These are phyloP conservation scores for Nematodospora valgi DNA, from an alignment of 805 yeast species.

Conservation along the genomic window DNA sequence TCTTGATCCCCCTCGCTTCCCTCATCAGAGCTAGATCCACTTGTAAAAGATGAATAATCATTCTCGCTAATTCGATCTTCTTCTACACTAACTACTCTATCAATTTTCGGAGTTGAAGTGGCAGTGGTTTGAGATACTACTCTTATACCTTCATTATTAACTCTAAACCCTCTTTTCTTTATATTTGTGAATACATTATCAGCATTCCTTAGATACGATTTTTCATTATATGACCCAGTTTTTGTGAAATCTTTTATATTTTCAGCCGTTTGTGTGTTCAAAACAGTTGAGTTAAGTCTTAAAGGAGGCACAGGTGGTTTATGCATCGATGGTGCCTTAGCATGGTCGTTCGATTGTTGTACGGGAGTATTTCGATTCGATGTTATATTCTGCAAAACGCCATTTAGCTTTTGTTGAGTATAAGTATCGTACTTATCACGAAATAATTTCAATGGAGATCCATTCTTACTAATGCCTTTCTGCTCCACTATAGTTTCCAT, in stretches of 20 bases:
- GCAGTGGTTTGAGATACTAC: slow-evolving; percentile 22
- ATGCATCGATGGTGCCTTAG: too few species aligned
- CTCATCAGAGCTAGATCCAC: slow-evolving; percentile 22
- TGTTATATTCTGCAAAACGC: slow-evolving; percentile 20
- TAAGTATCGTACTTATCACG: slow-evolving; percentile 38
- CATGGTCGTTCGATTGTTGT: not conserved
- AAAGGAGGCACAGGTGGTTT: not conserved
- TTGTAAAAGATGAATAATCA: slow-evolving; percentile 32
- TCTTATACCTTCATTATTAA: slow-evolving; percentile 5
- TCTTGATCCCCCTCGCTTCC: not conserved
- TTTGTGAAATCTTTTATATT: slow-evolving; percentile 27
- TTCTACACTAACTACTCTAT: slow-evolving; percentile 13
- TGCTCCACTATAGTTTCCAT: slow-evolving; percentile 22
- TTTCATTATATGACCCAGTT: slow-evolving; percentile 31
- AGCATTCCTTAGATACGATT: slow-evolving; percentile 36
- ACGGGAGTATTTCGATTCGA: slow-evolving; percentile 12
- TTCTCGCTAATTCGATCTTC: slow-evolving; percentile 10
- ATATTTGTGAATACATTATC: slow-evolving; percentile 36
- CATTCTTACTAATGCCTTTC: slow-evolving; percentile 14
- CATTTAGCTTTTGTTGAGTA: slow-evolving; percentile 32
- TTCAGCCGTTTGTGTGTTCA: not conserved
- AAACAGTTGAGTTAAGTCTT: slow-evolving; percentile 1
- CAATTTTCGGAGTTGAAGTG: slow-evolving; percentile 38
- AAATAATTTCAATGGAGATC: slow-evolving; percentile 40
- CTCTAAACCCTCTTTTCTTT: slow-evolving; percentile 30